Evolutionary conservation across 2,329 filamentous ascomycete species (phyloP).

Genomic region (Sclerotinia sclerotiorum): DNA sequence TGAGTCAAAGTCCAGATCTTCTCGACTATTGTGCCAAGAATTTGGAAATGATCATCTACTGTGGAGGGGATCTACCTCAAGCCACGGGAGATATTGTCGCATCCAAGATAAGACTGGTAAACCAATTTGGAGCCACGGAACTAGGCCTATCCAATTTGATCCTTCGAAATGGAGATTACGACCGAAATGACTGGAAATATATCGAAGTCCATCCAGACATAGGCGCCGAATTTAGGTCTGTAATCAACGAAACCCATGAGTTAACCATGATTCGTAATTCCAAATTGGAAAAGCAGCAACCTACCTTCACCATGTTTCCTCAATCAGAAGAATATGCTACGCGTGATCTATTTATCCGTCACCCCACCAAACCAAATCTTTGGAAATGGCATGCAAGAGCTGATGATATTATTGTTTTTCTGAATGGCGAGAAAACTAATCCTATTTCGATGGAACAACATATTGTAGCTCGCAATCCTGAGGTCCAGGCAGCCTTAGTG

Average conservation of each 20-base stretch:
- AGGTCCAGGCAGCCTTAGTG: not conserved
- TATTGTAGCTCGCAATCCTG: not conserved
- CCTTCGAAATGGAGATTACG: not conserved
- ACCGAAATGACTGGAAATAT: constrained; percentile 3
- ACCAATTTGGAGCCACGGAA: constrained; percentile 11
- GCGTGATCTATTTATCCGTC: constrained; percentile 31
- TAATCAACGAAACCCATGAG: not conserved
- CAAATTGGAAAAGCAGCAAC: not conserved
- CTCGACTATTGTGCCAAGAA: not conserved
- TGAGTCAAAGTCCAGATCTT: not conserved
- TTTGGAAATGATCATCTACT: constrained; percentile 10
- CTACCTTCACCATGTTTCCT: not conserved
- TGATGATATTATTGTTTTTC: constrained; percentile 47
- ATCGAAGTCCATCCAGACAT: constrained; percentile 33
- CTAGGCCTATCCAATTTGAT: not conserved
- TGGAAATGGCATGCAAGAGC: constrained; percentile 43
- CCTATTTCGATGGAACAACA: constrained; percentile 35
- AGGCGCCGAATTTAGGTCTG: constrained; percentile 33
- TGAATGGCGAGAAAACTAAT: constrained; percentile 48
- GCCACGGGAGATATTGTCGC: constrained; percentile 11
- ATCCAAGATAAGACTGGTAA: constrained; percentile 3
- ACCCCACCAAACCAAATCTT: constrained; percentile 40
- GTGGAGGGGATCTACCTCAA: constrained; percentile 21
- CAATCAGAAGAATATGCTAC: not conserved
- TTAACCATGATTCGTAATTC: not conserved